Base-by-base conservation (phyloP, 1,284 basidiomycete genomes). In the Tilletia horrida region DNA sequence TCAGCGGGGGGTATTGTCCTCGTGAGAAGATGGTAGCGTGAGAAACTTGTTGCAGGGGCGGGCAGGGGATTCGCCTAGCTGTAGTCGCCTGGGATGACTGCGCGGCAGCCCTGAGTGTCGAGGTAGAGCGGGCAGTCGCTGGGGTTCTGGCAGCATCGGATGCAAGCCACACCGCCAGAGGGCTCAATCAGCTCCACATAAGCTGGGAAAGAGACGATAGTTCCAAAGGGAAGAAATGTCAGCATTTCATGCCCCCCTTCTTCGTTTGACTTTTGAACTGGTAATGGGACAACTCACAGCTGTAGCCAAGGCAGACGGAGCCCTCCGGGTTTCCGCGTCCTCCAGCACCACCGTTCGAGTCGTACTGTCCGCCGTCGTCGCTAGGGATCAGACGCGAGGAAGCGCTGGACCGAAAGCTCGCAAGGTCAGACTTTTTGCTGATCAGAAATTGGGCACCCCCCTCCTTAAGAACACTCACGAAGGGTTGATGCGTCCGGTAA, bases 121-220 rank as follows among this genome's bases (percentile, higher is more conserved):
- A 62, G 27, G 25, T 6, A 7, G 18, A 71, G 45, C 35, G 65
- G 45, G 52, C 72, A 74, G 64, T 74, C 69, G 9, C 31, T 50
- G 16, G 69, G 50, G 65, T 80, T 70, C 47, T 72, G 48, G 66
- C 79, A 81, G 69, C 79, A 81, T 21, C 79, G 72, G 45, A 81
- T 73, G 71, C 79, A 80, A 23, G 76, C 77, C 11, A 72, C 66
- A 16, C 70, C 70, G 45, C 42, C 73, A 13, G 52, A 48, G 23
- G 79, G 79, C 63, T 81, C 79, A 61, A 81, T 68, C 31, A 81
- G 64, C 67, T 80, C 71, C 27, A 80, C 79, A 67, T 80, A 80
- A 25, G 70, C 35, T 40, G 35, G 11, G 35, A 40, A 40, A 11
- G 35, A 40, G 6, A 11, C 6, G 35, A n/a, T n/a, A n/a, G n/a